Evolutionary conservation across 2,329 filamentous ascomycete genomes (phyloP), one percentile per base, ranked within the genome.

Genomic region (Trichoderma hamatum): DNA sequence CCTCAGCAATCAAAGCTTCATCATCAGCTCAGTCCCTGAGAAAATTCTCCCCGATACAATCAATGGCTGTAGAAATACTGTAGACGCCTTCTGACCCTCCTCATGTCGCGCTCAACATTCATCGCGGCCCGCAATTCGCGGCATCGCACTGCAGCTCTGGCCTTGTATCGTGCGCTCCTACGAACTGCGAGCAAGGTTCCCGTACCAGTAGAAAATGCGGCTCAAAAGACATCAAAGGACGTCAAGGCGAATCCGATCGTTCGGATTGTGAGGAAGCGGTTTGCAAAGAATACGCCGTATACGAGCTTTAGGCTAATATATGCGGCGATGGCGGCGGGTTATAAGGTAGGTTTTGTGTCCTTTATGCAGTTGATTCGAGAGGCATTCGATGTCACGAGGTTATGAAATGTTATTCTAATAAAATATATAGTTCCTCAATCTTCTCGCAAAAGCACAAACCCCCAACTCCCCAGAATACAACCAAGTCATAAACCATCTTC

Each of bases 141-240:
- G 71, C 86, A 89, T 75, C 83, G 86, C 70, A 76, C 75, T 74
- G 86, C 86, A 75, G 86, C 88, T 76, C 84, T 92, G 71, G 90
- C 91, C 62, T 87, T 95, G 60, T 94, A 90, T 80, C 86, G 90
- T 71, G 88, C 90, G 43, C 86, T 95, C 67, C 80, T 93, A 64
- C 84, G 84, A 71, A 85, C 88, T 79, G 88, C 84, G 69, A 78
- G 81, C 34, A 81, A 78, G 51, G 79, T 91, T 39, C 80, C 84
- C 1, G 79, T 92, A n/a, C 16, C 39, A 1, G 84, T 86, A 1
- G 74, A 82, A 75, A 81, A 86, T 58, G 62, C 75, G 4, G 71
- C 74, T 36, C 74, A 74, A 11, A 54, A 46, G 32, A 13, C 59
- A 43, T 43, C 39, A 43, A 43, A n/a, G 10, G 39, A 43, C 1